Conservation (phyloP, 495 filamentous ascomycete species). For the Mycothermus thermophilus region DNA sequence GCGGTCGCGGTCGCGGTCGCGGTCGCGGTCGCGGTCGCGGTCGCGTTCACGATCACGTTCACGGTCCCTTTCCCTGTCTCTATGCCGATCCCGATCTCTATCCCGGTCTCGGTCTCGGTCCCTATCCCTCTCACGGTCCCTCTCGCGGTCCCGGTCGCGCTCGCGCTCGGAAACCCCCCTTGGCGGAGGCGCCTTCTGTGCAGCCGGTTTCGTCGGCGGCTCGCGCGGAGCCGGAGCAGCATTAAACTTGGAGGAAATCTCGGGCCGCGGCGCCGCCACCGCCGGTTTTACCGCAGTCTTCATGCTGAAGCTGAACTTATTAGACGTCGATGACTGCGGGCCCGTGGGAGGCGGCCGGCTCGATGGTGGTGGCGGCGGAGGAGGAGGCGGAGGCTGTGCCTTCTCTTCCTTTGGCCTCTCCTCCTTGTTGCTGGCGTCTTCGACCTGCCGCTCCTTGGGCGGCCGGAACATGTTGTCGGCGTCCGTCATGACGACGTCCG, state of each 20-base stretch:
- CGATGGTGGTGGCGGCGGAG: too few relatives aligned
- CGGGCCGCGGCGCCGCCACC: slow-evolving; percentile 50
- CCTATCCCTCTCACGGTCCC: too few relatives aligned
- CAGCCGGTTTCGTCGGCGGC: slow-evolving; percentile 11
- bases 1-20: slow-evolving; percentile 13
- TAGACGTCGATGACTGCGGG: slow-evolving; percentile 35
- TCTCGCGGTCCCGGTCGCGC: slow-evolving; percentile 6
- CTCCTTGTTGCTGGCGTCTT: slow-evolving; percentile 39
- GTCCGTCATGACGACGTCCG: slow-evolving; percentile 30
- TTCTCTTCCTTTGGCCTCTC: slow-evolving; percentile 29
- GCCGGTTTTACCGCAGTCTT: slow-evolving; percentile 52
- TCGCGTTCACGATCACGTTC: slow-evolving; percentile 3
- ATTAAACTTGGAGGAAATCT: slow-evolving; percentile 60
- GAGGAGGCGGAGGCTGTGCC: slow-evolving; percentile 25
- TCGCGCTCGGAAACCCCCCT: slow-evolving; percentile 17
- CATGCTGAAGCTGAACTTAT: slow-evolving; percentile 80
- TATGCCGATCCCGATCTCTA: slow-evolving; percentile 22
- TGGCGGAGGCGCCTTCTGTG: slow-evolving; percentile 12
- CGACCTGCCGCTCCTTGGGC: slow-evolving; percentile 48
- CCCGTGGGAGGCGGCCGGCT: slow-evolving; percentile 35
- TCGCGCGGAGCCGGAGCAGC: slow-evolving; percentile 33
- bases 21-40: slow-evolving; percentile 30
- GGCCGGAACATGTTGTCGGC: slow-evolving; percentile 48
- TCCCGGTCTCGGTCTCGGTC: slow-evolving; percentile 9
- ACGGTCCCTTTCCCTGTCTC: slow-evolving; percentile 4